Evolutionary conservation across 163 green algal genomes (phyloP), one percentile per base, ranked within the genome.

Genomic region (Prototheca stagnorum): DNA sequence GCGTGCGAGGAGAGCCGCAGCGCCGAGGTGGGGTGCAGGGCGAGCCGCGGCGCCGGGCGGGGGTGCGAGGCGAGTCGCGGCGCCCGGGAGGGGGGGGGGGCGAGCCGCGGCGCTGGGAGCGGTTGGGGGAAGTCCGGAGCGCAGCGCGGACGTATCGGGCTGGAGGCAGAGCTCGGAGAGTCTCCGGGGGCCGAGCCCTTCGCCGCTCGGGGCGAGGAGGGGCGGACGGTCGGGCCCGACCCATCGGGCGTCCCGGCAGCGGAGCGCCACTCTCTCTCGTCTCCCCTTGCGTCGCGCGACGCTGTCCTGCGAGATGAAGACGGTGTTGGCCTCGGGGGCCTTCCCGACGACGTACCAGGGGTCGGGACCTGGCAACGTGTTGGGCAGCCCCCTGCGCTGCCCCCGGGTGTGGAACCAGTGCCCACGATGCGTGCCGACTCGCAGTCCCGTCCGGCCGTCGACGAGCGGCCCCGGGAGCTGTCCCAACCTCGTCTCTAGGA

Each of bases 341-440:
- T 97, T 97, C 36, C 64, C 58, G 0, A 77, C 71, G 2, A 97
- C 88, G 49, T 94, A 97, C 85, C 87, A 96, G 22, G 87, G 86
- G 4, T 86, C 89, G n/a, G n/a, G n/a, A 4, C 79, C 77, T 5
- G 73, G 61, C 44, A 97, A 76, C n/a, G n/a, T n/a, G n/a, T n/a
- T n/a, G 14, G 68, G 64, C 17, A 99, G 75, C 41, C 90, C 90
- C n/a, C 78, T 78, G 1, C 90, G 68, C 68, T 99, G 90, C 3
- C 89, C 90, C 34, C 92, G 76, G 0, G 90, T 99, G 67, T 94
- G 80, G 62, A 97, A 96, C 90, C 90, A 97, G 58, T 90, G 93
- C 23, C 89, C 90, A 11, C 50, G 22, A 34, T 82, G 73, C 44
- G 61, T 72, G 7, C 80, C 81, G 17, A 91, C 11, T 23, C 76